These are phyloP conservation scores for Fraxinus baroniana DNA, from an alignment of 305 asterid genomes.

Conservation along the genomic window DNA sequence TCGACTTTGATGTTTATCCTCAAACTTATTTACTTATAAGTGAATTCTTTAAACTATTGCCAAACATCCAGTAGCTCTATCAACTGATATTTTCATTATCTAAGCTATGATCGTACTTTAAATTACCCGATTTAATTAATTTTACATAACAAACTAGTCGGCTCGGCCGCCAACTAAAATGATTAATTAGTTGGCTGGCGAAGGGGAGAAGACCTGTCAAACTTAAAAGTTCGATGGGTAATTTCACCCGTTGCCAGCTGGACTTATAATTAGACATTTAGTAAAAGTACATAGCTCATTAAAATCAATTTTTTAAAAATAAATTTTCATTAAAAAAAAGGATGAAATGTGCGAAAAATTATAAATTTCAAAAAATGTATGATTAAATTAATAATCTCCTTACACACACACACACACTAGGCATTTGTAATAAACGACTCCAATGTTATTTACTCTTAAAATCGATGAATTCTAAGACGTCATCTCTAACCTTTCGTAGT, in stretches of 20 bases:
- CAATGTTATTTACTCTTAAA: not conserved
- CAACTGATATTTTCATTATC: not conserved
- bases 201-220: not conserved
- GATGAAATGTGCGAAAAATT: too few species aligned
- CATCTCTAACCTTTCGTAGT: not conserved
- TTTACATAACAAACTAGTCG: not conserved
- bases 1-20: not conserved
- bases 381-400: too few species aligned
- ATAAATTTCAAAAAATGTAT: too few species aligned
- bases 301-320: too few species aligned
- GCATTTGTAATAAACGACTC: not conserved
- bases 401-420: too few species aligned
- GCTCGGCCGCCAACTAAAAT: not conserved
- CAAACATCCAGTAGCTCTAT: not conserved
- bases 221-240: not conserved
- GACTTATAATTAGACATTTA: not conserved
- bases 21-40: not conserved
- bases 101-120: not conserved
- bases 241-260: not conserved
- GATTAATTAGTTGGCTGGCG: not conserved
- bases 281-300: too few species aligned
- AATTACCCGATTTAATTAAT: not conserved
- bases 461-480: not conserved
- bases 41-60: not conserved
- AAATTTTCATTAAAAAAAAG: too few species aligned